A percentile compares a stretch with the other conserved stretches of the same genome.
Conservation (phyloP, 106 monocot species). For the Dioscorea alata region DNA sequence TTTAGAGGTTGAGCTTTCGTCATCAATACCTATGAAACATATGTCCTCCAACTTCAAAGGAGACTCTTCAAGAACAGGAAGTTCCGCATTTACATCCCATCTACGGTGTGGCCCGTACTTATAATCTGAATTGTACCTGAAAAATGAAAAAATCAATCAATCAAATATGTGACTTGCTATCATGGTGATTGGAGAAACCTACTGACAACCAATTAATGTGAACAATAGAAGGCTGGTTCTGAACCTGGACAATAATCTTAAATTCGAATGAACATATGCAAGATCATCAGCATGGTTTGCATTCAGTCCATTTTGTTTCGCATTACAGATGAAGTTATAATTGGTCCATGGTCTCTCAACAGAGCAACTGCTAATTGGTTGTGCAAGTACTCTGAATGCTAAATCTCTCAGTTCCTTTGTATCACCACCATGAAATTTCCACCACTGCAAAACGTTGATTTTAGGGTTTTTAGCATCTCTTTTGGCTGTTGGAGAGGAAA, state of each 20-base stretch:
- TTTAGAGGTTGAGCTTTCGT: conserved; percentile 25
- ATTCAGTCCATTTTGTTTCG: conserved; percentile 24
- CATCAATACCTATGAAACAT: conserved; percentile 27
- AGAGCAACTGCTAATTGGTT: conserved; percentile 31
- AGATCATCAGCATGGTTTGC: conserved; percentile 23
- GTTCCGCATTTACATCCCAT: conserved; percentile 35
- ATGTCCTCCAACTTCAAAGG: conserved; percentile 31
- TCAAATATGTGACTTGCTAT: background rate
- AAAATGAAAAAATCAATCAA: background rate
- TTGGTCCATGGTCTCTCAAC: conserved; percentile 36
- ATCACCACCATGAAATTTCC: conserved; percentile 59
- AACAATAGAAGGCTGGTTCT: background rate
- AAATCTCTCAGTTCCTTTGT: conserved; percentile 55
- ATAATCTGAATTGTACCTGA: conserved; percentile 29
- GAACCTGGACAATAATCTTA: conserved; percentile 50
- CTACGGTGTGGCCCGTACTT: conserved; percentile 26
- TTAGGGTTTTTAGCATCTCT: conserved; percentile 51
- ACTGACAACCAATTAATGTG: background rate
- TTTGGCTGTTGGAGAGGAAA: conserved; percentile 44
- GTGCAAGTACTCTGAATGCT: conserved; percentile 46
- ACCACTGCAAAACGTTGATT: conserved; percentile 49
- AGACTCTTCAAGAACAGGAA: conserved; percentile 25
- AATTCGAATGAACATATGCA: conserved; percentile 38
- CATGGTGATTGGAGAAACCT: background rate
- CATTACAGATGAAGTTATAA: conserved; percentile 20